Conservation (phyloP, 345 rosid genomes). For the Gossypium longicalyx region DNA sequence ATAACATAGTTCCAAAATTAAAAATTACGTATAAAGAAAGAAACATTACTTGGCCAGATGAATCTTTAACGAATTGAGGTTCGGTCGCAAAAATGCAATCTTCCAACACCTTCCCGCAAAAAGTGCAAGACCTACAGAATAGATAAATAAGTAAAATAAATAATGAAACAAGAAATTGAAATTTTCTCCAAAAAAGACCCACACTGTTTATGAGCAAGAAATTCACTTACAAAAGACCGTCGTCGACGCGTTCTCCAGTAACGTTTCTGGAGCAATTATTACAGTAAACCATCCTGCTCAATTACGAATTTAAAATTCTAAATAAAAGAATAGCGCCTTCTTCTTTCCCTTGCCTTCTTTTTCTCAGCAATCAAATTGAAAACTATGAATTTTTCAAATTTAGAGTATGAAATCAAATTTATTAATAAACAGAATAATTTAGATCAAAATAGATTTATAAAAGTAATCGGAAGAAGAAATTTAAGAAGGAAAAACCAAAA, state of each 20-base stretch:
- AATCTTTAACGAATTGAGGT: slow-evolving; percentile 36
- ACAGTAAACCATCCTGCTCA: slow-evolving; percentile 12
- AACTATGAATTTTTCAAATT: background rate
- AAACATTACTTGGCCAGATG: slow-evolving; percentile 32
- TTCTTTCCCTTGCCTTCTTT: background rate
- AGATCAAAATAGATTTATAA: background rate
- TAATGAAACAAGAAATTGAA: background rate
- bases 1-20: background rate
- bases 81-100: slow-evolving; percentile 31
- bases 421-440: background rate
- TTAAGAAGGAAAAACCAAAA: no score
- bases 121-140: slow-evolving; percentile 27
- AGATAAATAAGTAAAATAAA: background rate
- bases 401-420: background rate
- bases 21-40: background rate
- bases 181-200: background rate
- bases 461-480: background rate
- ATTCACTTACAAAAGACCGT: slow-evolving; percentile 10
- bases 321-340: background rate
- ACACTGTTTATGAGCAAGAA: background rate
- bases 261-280: slow-evolving; percentile 12
- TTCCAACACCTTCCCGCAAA: slow-evolving; percentile 44
- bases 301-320: background rate
- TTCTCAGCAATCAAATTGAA: slow-evolving; percentile 4
- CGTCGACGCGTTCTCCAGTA: slow-evolving; percentile 10